Conservation (phyloP, 371 early-diverging fungal species). For the Ordospora colligata region DNA sequence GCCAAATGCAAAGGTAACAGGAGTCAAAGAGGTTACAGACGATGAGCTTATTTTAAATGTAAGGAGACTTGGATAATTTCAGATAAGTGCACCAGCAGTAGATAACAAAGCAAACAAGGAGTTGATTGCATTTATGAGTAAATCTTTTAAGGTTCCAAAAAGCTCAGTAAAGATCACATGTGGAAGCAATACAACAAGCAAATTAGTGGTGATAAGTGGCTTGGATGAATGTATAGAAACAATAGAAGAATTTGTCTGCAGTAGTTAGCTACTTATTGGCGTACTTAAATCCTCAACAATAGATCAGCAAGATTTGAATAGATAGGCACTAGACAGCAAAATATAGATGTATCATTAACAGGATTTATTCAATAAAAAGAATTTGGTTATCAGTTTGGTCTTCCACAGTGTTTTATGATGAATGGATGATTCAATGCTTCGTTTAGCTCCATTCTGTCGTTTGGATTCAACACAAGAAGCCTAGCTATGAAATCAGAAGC, state of each 20-base stretch:
- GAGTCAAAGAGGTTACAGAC: background rate
- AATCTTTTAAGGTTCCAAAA: slow-evolving; percentile 17
- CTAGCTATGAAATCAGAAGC: slow-evolving; percentile 75
- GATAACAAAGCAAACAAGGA: slow-evolving; percentile 40
- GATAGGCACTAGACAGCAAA: no score
- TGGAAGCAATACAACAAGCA: slow-evolving; percentile 3
- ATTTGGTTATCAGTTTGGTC: background rate
- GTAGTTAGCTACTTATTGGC: no score
- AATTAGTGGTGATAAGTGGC: slow-evolving; percentile 8
- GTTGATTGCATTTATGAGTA: slow-evolving; percentile 17
- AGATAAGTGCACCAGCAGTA: slow-evolving; percentile 21
- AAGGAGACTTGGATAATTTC: background rate
- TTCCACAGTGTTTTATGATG: slow-evolving; percentile 59
- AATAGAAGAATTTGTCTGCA: background rate
- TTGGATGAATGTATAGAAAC: background rate
- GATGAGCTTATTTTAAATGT: slow-evolving; percentile 1
- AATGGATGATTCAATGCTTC: slow-evolving; percentile 73
- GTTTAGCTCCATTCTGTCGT: slow-evolving; percentile 67
- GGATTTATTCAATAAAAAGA: background rate
- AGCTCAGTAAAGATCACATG: background rate
- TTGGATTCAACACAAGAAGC: slow-evolving; percentile 69
- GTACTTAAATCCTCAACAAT: no score
- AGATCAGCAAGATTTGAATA: no score
- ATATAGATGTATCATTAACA: no score
- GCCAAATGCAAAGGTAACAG: background rate